phyloP scores from a whole-genome alignment of 2,329 filamentous ascomycete genomes.

The Sporothrix brunneoviolacea region DNA sequence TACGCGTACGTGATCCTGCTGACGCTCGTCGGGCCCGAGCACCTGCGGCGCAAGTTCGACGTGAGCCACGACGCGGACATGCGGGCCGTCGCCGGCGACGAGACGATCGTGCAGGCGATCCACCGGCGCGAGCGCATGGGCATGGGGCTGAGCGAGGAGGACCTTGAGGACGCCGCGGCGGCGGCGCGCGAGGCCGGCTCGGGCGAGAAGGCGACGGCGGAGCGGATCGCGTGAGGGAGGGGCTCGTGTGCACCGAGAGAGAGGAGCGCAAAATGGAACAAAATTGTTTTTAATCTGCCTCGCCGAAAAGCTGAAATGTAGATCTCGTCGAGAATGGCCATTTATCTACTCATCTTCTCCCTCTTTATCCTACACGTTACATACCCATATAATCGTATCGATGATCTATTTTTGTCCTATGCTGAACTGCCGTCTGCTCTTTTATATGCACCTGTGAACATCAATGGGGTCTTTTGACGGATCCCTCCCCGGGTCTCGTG shows the following conservation, averaged over 20 bases:
- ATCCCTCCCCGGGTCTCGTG: too few relatives aligned
- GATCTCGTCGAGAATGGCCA: too few relatives aligned
- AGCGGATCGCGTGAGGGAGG: background rate
- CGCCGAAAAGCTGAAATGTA: too few relatives aligned
- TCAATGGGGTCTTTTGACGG: too few relatives aligned
- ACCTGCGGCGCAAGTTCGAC: conserved; percentile 45
- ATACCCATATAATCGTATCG: too few relatives aligned
- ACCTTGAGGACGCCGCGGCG: conserved; percentile 18
- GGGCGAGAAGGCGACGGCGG: background rate
- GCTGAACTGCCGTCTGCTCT: too few relatives aligned
- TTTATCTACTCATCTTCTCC: too few relatives aligned
- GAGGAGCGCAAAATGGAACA: background rate
- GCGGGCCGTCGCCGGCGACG: conserved; percentile 38
- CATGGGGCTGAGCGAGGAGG: conserved; percentile 18
- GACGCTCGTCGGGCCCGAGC: conserved; percentile 56
- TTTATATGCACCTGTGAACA: too few relatives aligned
- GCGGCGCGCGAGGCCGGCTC: background rate
- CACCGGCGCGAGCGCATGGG: conserved; percentile 19
- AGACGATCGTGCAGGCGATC: conserved; percentile 24
- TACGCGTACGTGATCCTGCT: conserved; percentile 57
- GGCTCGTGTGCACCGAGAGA: background rate
- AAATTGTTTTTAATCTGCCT: too few relatives aligned
- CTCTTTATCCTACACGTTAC: too few relatives aligned
- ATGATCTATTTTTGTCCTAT: too few relatives aligned
- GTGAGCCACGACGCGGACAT: conserved; percentile 42